Conservation (phyloP, 2,329 filamentous ascomycete species). For the Fusarium musae region DNA sequence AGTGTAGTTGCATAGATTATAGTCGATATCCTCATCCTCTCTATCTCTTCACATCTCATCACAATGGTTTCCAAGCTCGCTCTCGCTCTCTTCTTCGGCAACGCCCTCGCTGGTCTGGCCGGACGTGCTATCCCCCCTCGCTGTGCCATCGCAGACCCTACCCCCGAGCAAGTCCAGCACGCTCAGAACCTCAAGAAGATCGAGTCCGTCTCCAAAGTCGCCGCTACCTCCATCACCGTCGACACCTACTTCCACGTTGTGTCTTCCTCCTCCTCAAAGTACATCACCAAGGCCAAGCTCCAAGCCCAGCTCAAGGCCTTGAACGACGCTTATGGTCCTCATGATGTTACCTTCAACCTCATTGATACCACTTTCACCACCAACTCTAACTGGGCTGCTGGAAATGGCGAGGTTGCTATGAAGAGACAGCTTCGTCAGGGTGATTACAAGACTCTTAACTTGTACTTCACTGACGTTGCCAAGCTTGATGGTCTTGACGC, state of each 20-base stretch:
- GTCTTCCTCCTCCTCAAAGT: constrained; percentile 35
- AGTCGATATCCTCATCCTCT: background rate
- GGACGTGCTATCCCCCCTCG: constrained; percentile 14
- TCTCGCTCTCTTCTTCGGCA: constrained; percentile 19
- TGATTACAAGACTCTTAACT: constrained; percentile 53
- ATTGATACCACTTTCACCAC: constrained; percentile 57
- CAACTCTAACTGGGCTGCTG: constrained; percentile 59
- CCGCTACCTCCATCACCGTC: constrained; percentile 18
- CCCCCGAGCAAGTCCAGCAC: constrained; percentile 14
- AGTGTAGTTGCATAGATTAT: background rate
- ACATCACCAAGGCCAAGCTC: constrained; percentile 31
- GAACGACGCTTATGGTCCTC: constrained; percentile 56
- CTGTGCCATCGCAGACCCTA: constrained; percentile 24
- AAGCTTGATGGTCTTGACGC: constrained; percentile 27
- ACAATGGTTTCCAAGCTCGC: constrained; percentile 28
- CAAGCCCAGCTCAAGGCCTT: constrained; percentile 56
- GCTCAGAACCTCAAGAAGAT: constrained; percentile 18
- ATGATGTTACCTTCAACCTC: constrained; percentile 58
- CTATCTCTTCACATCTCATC: background rate
- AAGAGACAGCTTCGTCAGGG: constrained; percentile 59
- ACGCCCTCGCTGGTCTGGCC: constrained; percentile 9
- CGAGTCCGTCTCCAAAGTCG: constrained; percentile 6
- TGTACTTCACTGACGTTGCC: constrained; percentile 47
- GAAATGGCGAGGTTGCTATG: constrained; percentile 55
- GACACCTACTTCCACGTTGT: constrained; percentile 44